These are phyloP conservation scores for Plasmopara halstedii DNA, from an alignment of 352 stramenopile genomes.

Conservation along the genomic window DNA sequence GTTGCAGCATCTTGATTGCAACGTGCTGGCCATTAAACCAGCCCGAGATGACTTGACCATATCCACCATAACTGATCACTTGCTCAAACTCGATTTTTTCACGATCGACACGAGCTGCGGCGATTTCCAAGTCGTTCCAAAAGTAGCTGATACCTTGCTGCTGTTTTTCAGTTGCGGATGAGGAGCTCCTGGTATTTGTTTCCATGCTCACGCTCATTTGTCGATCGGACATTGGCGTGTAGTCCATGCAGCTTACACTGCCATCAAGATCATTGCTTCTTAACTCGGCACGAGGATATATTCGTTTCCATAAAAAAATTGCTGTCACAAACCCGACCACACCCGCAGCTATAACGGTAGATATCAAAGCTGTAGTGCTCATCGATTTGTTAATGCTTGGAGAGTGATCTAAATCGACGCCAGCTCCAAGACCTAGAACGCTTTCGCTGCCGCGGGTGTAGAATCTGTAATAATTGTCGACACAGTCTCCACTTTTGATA, in stretches of 20 bases:
- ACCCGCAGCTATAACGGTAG: constrained; percentile 8
- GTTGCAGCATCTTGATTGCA: constrained; percentile 25
- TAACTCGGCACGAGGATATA: neutral
- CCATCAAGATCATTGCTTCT: neutral
- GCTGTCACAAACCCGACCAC: constrained; percentile 15
- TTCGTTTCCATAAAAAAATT: constrained; percentile 18
- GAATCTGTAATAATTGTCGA: constrained; percentile 19
- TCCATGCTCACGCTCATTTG: constrained; percentile 9
- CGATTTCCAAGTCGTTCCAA: constrained; percentile 22
- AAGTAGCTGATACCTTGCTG: constrained; percentile 27
- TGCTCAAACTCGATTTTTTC: constrained; percentile 17
- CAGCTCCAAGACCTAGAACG: neutral
- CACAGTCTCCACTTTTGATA: constrained; percentile 16
- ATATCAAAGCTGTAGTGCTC: neutral
- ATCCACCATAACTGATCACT: constrained; percentile 17
- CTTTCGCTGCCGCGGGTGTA: constrained; percentile 13
- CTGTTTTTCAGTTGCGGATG: constrained; percentile 4
- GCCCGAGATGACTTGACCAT: constrained; percentile 14
- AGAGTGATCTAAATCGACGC: neutral
- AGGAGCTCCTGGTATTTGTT: constrained; percentile 16
- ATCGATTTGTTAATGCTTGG: neutral
- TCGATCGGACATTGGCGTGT: constrained; percentile 2
- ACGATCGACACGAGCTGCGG: constrained; percentile 15
- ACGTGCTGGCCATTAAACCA: constrained; percentile 22
- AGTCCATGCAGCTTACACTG: constrained; percentile 3